phyloP scores from a whole-genome alignment of 2,329 filamentous ascomycete genomes.

The Eutypa lata region DNA sequence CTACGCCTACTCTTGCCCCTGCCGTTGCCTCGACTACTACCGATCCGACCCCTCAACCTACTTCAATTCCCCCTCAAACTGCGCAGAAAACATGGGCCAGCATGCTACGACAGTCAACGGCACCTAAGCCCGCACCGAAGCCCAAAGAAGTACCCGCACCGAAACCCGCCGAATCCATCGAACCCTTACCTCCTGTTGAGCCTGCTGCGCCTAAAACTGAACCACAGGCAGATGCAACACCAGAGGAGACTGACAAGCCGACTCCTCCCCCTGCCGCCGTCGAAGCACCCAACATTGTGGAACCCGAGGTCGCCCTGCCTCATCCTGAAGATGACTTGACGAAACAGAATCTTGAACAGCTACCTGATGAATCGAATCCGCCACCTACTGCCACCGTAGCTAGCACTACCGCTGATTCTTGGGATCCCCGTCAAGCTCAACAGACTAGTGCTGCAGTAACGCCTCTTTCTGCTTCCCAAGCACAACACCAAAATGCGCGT shows the following conservation, averaged over 20 bases:
- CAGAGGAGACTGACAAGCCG: constrained; percentile 27
- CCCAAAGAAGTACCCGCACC: constrained; percentile 47
- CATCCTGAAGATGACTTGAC: constrained; percentile 82
- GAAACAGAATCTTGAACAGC: constrained; percentile 86
- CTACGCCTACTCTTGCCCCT: constrained; percentile 30
- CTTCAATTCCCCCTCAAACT: constrained; percentile 34
- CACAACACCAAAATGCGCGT: constrained; percentile 57
- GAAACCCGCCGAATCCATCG: constrained; percentile 44
- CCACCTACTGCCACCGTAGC: constrained; percentile 78
- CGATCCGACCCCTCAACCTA: constrained; percentile 23
- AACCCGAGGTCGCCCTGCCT: constrained; percentile 54
- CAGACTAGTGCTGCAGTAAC: constrained; percentile 58
- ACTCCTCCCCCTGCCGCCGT: constrained; percentile 25
- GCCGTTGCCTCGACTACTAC: constrained; percentile 36
- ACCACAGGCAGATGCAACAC: constrained; percentile 32
- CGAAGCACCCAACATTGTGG: constrained; percentile 38
- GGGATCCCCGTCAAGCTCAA: constrained; percentile 64
- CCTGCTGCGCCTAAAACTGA: constrained; percentile 35
- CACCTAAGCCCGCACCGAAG: constrained; percentile 56
- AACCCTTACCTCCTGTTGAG: constrained; percentile 44
- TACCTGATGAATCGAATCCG: constrained; percentile 77
- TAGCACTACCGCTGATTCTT: constrained; percentile 84
- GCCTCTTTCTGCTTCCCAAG: constrained; percentile 61
- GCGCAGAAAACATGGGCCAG: constrained; percentile 69
- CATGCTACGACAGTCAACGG: constrained; percentile 63